Base-by-base conservation (phyloP, 257 asterid genomes). In the Primulina eburnea region DNA sequence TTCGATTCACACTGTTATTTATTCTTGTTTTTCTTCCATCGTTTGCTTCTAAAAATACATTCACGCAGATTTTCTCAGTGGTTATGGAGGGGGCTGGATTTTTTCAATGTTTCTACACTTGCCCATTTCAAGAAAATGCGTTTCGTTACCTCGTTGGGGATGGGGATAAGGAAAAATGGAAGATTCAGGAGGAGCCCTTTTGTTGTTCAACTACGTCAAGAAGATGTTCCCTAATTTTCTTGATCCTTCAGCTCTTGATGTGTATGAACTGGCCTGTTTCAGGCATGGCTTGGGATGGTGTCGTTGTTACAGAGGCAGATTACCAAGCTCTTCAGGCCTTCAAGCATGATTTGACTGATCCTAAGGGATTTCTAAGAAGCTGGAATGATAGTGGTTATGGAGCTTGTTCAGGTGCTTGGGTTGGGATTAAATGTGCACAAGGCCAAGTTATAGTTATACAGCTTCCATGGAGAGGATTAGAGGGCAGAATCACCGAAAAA, bases 381-480 rank as follows among this genome's bases (percentile, higher is more conserved):
- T 94, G 99, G 99, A 94, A 94, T 67, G 97, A 89, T 71, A 67
- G 78, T 75, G 97, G 95, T 10, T 57, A 60, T 55, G 97, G 97
- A 65, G 99, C 97, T 76, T 94, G 99, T 80, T 86, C 96, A 3
- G 97, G 97, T 61, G 75, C 76, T 8, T 91, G 99, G 99, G 71
- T 58, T 28, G 99, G 99, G 24, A 89, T 94, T 40, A 94, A 94
- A 73, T 91, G 99, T 77, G 97, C 99, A 58, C 83, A 84, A 32
- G 99, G 97, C 8, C 95, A 91, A 70, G 99, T 94, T 57, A 94
- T 94, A 3, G 97, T 94, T 0, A 89, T 94, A 43, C 97, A 94
- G 88, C 97, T 94, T 6, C 99, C 99, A 1, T 94, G 97, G 97
- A 79, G 85, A 71, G 88, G 92, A 0, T 75, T 94, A 57, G 86